Conservation (phyloP, 164 flowering plant genomes). For the Magnolia kwangsiensis region DNA sequence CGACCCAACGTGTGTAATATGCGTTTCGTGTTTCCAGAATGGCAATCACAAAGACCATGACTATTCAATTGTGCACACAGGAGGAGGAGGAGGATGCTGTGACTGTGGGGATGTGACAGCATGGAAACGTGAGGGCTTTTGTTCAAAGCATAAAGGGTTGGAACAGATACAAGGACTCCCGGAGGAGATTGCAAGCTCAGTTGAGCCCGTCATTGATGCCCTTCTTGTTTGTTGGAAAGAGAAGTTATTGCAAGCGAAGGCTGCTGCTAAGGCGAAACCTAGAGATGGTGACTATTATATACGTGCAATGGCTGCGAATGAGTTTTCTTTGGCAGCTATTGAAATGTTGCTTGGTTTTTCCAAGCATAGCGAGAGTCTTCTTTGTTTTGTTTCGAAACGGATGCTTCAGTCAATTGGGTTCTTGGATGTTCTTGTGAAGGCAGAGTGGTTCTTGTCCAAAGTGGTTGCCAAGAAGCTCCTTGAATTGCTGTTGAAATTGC, state of each 20-base stretch:
- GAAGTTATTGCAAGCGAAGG: conserved; percentile 44
- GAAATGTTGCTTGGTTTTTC: conserved; percentile 91
- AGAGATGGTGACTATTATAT: conserved; percentile 18
- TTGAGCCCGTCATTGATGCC: conserved; percentile 72
- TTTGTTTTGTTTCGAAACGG: conserved; percentile 69
- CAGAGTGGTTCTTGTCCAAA: conserved; percentile 62
- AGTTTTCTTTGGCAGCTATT: conserved; percentile 52
- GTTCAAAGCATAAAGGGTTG: conserved; percentile 89
- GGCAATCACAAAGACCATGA: conserved; percentile 92
- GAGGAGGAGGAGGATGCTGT: conserved; percentile 94
- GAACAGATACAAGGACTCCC: conserved; percentile 84
- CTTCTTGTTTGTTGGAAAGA: conserved; percentile 61
- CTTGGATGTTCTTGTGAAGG: conserved; percentile 67
- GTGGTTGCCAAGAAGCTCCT: conserved; percentile 57
- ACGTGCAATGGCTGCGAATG: conserved; percentile 36
- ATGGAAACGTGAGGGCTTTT: conserved; percentile 95
- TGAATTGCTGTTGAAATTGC: conserved; percentile 75
- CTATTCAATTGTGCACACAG: conserved; percentile 76
- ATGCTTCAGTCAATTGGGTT: conserved; percentile 47
- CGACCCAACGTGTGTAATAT: conserved; percentile 97
- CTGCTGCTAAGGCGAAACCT: conserved; percentile 19
- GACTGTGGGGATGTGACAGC: conserved; percentile 99
- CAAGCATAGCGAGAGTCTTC: conserved; percentile 81
- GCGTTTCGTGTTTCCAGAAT: conserved; percentile 94
- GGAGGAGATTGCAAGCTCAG: conserved; percentile 48